Conservation (phyloP, 441 rosid species). For the Adansonia madagascariensis region DNA sequence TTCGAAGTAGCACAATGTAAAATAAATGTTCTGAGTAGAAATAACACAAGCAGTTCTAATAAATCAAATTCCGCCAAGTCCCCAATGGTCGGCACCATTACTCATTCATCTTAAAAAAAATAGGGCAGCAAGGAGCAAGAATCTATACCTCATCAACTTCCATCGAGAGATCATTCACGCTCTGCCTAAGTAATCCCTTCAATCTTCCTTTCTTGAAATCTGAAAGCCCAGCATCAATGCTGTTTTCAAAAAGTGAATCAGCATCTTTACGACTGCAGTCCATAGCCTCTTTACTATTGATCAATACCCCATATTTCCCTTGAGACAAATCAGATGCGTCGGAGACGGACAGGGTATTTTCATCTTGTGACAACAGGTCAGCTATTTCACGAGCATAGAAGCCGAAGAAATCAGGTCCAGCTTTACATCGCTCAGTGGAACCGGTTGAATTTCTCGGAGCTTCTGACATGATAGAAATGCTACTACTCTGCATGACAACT, state of each 20-base stretch:
- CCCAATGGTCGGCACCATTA: neutral
- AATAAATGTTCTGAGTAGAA: neutral
- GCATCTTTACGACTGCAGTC: conserved; percentile 19
- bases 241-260: conserved; percentile 34
- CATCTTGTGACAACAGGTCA: conserved; percentile 41
- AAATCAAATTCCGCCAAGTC: neutral
- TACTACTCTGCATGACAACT: conserved; percentile 30
- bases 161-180: conserved; percentile 37
- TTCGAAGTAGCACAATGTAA: neutral
- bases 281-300: conserved; percentile 13
- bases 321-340: conserved; percentile 26
- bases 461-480: conserved; percentile 31
- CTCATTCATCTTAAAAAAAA: neutral
- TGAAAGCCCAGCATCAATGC: conserved; percentile 45
- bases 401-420: conserved; percentile 54
- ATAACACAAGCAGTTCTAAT: neutral
- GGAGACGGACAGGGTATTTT: conserved; percentile 31
- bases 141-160: conserved; percentile 58
- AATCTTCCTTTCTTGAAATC: conserved; percentile 45
- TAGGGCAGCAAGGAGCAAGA: neutral
- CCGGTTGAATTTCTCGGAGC: conserved; percentile 29
- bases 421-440: conserved; percentile 27
- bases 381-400: conserved; percentile 43
- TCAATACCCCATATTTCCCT: neutral
- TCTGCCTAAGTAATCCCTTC: conserved; percentile 44